phyloP scores from a whole-genome alignment of 2,329 filamentous ascomycete species.

The Ilyonectria mors-panacis region DNA sequence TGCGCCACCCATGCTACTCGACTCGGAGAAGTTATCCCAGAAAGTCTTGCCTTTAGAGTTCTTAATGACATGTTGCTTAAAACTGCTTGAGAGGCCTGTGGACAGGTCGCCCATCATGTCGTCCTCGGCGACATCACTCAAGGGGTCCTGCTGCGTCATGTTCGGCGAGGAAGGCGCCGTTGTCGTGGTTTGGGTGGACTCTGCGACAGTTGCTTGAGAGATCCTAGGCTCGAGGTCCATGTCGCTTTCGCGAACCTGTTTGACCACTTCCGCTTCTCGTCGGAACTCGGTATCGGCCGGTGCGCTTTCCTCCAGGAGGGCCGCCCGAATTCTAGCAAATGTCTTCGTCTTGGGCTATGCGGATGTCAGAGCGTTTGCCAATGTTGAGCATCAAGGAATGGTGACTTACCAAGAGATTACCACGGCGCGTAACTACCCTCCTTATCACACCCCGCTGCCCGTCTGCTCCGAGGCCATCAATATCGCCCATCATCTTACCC shows the following conservation, averaged over 20 bases:
- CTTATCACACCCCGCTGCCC: slow-evolving; percentile 83
- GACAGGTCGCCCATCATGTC: slow-evolving; percentile 73
- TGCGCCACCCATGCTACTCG: slow-evolving; percentile 66
- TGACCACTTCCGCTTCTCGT: slow-evolving; percentile 94
- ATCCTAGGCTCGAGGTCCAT: slow-evolving; percentile 69
- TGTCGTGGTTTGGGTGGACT: slow-evolving; percentile 66
- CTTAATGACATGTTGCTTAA: slow-evolving; percentile 80
- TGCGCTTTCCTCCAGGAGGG: slow-evolving; percentile 87
- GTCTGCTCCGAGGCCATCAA: slow-evolving; percentile 64
- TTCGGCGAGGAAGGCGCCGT: slow-evolving; percentile 80
- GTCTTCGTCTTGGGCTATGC: slow-evolving; percentile 92
- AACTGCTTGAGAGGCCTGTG: slow-evolving; percentile 72
- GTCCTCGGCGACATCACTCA: slow-evolving; percentile 81
- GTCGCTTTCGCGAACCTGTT: slow-evolving; percentile 93
- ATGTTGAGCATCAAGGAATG: slow-evolving; percentile 1
- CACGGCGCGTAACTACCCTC: slow-evolving; percentile 85
- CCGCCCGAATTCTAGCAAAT: slow-evolving; percentile 93
- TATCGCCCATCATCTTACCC: slow-evolving; percentile 76
- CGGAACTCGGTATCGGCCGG: slow-evolving; percentile 91
- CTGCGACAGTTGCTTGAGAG: slow-evolving; percentile 53
- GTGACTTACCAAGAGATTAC: slow-evolving; percentile 84
- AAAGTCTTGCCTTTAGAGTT: slow-evolving; percentile 78
- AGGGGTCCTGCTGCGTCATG: slow-evolving; percentile 73
- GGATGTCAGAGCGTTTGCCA: slow-evolving; percentile 46
- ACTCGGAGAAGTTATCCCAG: slow-evolving; percentile 85